These are phyloP conservation scores for Crithidia bombi DNA, from an alignment of 208 protist genomes.

Conservation along the genomic window DNA sequence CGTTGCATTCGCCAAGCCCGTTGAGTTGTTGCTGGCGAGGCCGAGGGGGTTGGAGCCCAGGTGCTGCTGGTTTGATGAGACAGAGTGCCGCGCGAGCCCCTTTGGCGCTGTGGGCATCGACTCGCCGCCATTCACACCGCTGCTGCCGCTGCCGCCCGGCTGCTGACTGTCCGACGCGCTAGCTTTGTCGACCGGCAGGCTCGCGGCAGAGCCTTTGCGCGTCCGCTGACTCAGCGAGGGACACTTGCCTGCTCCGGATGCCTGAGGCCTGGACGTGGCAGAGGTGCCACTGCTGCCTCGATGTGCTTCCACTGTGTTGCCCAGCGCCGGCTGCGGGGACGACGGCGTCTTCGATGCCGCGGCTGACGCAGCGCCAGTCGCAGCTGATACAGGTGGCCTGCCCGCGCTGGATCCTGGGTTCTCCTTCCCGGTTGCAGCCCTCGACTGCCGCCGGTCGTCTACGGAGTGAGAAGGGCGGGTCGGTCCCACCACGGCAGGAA, in stretches of 20 bases:
- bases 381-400: not conserved
- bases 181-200: not conserved
- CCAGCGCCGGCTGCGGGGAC: not conserved
- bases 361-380: not conserved
- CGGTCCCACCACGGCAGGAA: not conserved
- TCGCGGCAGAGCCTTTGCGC: not conserved
- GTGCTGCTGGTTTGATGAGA: not conserved
- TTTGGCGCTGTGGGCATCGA: conserved; percentile 1
- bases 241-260: not conserved
- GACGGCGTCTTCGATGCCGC: not conserved
- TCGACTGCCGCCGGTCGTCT: not conserved
- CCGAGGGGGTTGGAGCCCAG: conserved; percentile 13
- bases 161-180: not conserved
- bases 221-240: not conserved
- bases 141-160: not conserved
- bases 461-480: not conserved
- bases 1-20: not conserved
- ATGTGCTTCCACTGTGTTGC: conserved; percentile 5
- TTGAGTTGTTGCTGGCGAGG: conserved; percentile 15
- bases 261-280: not conserved
- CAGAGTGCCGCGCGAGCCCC: not conserved
- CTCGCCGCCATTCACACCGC: not conserved
- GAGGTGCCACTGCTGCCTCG: not conserved
- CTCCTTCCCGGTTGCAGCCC: not conserved
- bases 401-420: not conserved